phyloP scores from a whole-genome alignment of 257 asterid genomes.

The Osmanthus fragrans region DNA sequence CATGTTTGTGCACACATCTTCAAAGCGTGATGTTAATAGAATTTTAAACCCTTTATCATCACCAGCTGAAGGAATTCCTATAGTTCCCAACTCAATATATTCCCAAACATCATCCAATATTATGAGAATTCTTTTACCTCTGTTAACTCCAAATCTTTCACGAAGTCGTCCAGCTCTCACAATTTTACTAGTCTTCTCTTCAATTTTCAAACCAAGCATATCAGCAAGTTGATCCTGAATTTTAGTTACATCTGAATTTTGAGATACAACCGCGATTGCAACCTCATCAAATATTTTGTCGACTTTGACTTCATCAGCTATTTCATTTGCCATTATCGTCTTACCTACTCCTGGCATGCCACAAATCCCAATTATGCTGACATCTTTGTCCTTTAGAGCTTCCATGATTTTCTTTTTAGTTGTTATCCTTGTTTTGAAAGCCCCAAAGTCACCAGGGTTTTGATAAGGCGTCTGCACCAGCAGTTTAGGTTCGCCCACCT shows the following conservation, averaged over 20 bases:
- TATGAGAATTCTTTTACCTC: not conserved
- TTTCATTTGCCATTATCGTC: not conserved
- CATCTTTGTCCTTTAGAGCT: not conserved
- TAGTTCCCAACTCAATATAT: not conserved
- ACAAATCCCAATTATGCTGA: not conserved
- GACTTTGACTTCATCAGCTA: not conserved
- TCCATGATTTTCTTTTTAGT: not conserved
- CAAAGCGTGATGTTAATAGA: not conserved
- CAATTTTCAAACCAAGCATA: not conserved
- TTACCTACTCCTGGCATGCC: constrained; percentile 2
- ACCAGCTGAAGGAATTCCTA: not conserved
- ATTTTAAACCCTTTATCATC: not conserved
- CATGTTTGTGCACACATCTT: not conserved
- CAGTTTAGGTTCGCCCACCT: not conserved
- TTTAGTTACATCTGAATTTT: not conserved
- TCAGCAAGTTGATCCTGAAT: constrained; percentile 21
- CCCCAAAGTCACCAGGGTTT: not conserved
- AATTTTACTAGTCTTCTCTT: not conserved
- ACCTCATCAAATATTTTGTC: constrained; percentile 19
- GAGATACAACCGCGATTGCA: constrained; percentile 1
- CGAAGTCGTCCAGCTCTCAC: constrained; percentile 29
- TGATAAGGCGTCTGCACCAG: not conserved
- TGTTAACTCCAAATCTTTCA: constrained; percentile 18
- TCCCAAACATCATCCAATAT: not conserved
- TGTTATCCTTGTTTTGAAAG: not conserved